A percentile compares a stretch with the other conserved stretches of the same genome.
phyloP scores from a whole-genome alignment of 257 asterid genomes.

The Handroanthus guayacan region DNA sequence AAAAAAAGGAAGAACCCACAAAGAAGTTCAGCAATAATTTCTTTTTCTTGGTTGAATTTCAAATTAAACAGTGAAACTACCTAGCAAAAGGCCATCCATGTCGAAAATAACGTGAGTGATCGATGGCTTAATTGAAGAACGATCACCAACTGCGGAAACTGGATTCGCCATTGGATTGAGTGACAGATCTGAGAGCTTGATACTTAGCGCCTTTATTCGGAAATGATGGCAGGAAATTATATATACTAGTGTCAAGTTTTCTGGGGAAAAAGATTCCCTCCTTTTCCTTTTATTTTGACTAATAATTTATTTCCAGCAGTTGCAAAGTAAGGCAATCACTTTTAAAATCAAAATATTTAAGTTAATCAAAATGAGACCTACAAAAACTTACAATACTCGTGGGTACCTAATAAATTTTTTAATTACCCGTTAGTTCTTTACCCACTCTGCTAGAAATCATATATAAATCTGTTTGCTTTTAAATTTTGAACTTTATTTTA shows the following conservation, averaged over 20 bases:
- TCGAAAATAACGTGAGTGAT: constrained; percentile 91
- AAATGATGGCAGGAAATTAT: neutral
- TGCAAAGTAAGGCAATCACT: too few relatives aligned
- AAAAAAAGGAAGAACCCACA: neutral
- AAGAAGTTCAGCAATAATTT: constrained; percentile 5
- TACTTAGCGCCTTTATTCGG: neutral
- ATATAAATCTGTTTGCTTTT: too few relatives aligned
- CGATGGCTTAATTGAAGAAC: constrained; percentile 46
- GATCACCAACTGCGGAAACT: constrained; percentile 32
- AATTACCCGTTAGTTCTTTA: too few relatives aligned
- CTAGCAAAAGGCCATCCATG: constrained; percentile 96
- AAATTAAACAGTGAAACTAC: constrained; percentile 44
- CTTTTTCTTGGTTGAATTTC: neutral
- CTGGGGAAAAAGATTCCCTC: neutral
- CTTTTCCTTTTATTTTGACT: too few relatives aligned
- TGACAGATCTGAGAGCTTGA: constrained; percentile 36
- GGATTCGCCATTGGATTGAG: constrained; percentile 56
- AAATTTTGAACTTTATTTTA: too few relatives aligned
- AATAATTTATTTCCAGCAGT: too few relatives aligned
- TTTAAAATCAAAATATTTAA: too few relatives aligned
- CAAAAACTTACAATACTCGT: too few relatives aligned
- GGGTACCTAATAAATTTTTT: too few relatives aligned
- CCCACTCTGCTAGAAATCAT: too few relatives aligned
- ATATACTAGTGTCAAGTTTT: neutral
- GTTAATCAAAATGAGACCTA: too few relatives aligned